phyloP scores from a whole-genome alignment of 257 asterid species.

The Penstemon eatonii region DNA sequence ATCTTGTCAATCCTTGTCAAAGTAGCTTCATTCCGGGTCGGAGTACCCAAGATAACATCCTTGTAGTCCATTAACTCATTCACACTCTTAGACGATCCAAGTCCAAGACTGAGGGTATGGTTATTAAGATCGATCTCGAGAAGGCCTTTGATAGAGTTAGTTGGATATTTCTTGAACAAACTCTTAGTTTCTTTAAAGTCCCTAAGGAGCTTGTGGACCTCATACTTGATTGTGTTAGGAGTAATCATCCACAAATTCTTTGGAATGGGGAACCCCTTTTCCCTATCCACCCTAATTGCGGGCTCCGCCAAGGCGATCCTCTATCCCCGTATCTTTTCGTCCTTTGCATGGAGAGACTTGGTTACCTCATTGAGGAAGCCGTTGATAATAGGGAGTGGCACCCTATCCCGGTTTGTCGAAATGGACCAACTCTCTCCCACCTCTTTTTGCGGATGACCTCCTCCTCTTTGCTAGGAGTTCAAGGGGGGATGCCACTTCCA shows the following conservation, averaged over 20 bases:
- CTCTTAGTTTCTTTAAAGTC: too few relatives aligned
- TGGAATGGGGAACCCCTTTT: not conserved
- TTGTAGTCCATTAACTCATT: not conserved
- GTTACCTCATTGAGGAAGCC: not conserved
- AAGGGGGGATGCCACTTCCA: too few relatives aligned
- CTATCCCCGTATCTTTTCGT: not conserved
- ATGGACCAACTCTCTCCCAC: not conserved
- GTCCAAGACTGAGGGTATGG: not conserved
- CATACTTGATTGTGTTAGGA: too few relatives aligned
- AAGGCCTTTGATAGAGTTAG: not conserved
- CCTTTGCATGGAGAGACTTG: not conserved
- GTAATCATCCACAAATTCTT: not conserved
- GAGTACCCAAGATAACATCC: not conserved
- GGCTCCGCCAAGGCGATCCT: not conserved
- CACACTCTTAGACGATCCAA: not conserved
- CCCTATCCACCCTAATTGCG: not conserved
- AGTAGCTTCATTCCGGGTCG: conserved; percentile 1
- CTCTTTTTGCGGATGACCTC: not conserved
- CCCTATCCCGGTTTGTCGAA: not conserved
- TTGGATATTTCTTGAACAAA: not conserved
- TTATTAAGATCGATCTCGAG: not conserved
- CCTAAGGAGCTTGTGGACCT: too few relatives aligned
- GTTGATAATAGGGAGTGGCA: not conserved
- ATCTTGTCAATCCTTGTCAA: not conserved
- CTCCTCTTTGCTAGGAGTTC: not conserved